Conservation (phyloP, 140 eudicot genomes). For the Stevia rebaudiana region DNA sequence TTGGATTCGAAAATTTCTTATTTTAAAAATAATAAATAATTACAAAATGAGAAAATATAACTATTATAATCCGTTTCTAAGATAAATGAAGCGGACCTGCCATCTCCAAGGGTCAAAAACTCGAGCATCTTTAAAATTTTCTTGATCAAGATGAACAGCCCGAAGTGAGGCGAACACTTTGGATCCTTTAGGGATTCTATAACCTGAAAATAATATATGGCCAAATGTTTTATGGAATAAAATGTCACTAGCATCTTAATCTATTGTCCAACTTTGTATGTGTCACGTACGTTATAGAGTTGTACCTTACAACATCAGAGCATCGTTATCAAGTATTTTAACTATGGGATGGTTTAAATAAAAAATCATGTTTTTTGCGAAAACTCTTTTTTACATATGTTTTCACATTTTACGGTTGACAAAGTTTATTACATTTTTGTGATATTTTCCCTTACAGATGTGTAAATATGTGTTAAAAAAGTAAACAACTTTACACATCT, state of each 20-base stretch:
- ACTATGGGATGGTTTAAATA: too few species aligned
- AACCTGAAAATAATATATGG: constrained; percentile 32
- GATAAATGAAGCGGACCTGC: constrained; percentile 45
- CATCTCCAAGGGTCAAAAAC: constrained; percentile 91
- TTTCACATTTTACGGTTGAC: too few species aligned
- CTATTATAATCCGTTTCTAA: not conserved
- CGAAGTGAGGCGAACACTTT: constrained; percentile 80
- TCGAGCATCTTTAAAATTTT: constrained; percentile 82
- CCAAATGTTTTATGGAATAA: not conserved
- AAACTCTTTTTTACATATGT: too few species aligned
- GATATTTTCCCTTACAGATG: too few species aligned
- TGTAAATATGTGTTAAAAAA: too few species aligned
- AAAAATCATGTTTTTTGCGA: too few species aligned
- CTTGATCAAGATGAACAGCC: constrained; percentile 73
- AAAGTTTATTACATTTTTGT: too few species aligned
- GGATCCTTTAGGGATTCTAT: constrained; percentile 81
- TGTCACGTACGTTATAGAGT: not conserved
- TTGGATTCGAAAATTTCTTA: constrained; percentile 34
- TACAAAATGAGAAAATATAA: not conserved
- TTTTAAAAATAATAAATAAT: not conserved
- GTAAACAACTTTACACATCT: too few species aligned
- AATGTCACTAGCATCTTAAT: too few species aligned
- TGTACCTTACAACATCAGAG: not conserved
- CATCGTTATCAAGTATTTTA: too few species aligned
- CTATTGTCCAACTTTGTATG: not conserved